phyloP scores from a whole-genome alignment of 306 rosid species.

The Pachyrhizus erosus region DNA sequence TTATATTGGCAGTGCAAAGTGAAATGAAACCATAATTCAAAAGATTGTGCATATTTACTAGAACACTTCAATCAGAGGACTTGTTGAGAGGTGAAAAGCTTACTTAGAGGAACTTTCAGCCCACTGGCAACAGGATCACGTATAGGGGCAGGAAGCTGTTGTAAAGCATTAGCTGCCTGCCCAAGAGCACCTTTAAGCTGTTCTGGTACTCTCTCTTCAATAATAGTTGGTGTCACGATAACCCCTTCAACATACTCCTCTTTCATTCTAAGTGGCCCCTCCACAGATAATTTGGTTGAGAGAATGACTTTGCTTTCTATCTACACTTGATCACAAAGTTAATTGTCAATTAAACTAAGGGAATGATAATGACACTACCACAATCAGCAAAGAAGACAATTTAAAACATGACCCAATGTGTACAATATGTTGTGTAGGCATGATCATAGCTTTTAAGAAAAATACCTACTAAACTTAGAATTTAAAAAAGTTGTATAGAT shows the following conservation, averaged over 20 bases:
- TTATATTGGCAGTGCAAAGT: constrained; percentile 14
- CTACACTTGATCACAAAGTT: constrained; percentile 54
- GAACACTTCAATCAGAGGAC: constrained; percentile 15
- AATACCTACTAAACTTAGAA: not conserved
- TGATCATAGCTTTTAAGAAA: constrained; percentile 20
- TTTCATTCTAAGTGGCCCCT: constrained; percentile 94
- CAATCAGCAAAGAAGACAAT: constrained; percentile 20
- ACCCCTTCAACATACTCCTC: constrained; percentile 91
- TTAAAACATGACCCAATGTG: constrained; percentile 18
- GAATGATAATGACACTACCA: not conserved
- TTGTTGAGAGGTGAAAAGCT: constrained; percentile 35
- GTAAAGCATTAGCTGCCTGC: constrained; percentile 73
- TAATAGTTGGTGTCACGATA: constrained; percentile 74
- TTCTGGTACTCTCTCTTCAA: constrained; percentile 82
- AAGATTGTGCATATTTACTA: not conserved
- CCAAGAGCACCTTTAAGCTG: constrained; percentile 89
- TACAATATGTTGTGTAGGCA: not conserved
- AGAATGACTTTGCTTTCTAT: constrained; percentile 74
- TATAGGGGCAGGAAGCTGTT: constrained; percentile 84
- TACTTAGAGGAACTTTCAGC: constrained; percentile 85
- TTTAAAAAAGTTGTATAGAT: not conserved
- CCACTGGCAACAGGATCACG: constrained; percentile 75
- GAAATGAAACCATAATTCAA: constrained; percentile 30
- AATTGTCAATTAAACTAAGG: constrained; percentile 31
- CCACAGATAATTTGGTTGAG: constrained; percentile 77